Evolutionary conservation across 345 rosid genomes (phyloP).

Genomic region (Schrenkiella parvula): DNA sequence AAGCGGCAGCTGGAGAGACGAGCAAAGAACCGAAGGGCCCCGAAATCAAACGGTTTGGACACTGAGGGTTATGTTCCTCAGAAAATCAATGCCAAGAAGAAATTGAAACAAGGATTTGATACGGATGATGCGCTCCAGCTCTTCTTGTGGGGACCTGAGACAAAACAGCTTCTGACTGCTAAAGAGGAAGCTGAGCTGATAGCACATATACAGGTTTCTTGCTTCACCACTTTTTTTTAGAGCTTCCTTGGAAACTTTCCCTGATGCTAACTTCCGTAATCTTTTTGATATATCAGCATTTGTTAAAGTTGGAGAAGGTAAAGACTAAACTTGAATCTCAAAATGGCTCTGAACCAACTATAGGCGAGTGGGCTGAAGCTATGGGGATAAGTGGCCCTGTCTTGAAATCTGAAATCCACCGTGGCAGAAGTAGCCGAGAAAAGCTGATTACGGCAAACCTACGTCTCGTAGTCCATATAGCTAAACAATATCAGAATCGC

Average conservation of each 20-base stretch:
- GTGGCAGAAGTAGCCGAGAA: constrained; percentile 59
- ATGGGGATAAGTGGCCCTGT: constrained; percentile 48
- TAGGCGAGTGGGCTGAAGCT: constrained; percentile 78
- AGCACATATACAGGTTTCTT: constrained; percentile 61
- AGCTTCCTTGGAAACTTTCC: not conserved
- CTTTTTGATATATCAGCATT: constrained; percentile 46
- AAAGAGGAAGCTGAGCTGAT: constrained; percentile 70
- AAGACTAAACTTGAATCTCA: constrained; percentile 64
- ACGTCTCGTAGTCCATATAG: constrained; percentile 81
- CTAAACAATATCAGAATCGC: constrained; percentile 72
- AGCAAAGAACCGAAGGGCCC: constrained; percentile 47
- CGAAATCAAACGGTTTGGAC: constrained; percentile 37
- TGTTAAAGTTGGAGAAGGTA: constrained; percentile 53
- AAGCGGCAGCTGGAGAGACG: constrained; percentile 54
- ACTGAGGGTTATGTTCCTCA: constrained; percentile 37
- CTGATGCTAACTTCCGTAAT: not conserved
- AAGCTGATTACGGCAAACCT: constrained; percentile 69
- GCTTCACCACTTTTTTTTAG: constrained; percentile 1
- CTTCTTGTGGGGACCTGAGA: constrained; percentile 80
- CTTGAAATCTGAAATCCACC: constrained; percentile 61
- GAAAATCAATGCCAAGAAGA: constrained; percentile 41
- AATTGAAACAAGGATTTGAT: constrained; percentile 44
- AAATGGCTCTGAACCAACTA: constrained; percentile 70
- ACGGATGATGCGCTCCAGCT: constrained; percentile 60
- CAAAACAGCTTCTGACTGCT: constrained; percentile 67